Evolutionary conservation across 2,329 filamentous ascomycete genomes (phyloP).

Genomic region (Catunica adiposa): DNA sequence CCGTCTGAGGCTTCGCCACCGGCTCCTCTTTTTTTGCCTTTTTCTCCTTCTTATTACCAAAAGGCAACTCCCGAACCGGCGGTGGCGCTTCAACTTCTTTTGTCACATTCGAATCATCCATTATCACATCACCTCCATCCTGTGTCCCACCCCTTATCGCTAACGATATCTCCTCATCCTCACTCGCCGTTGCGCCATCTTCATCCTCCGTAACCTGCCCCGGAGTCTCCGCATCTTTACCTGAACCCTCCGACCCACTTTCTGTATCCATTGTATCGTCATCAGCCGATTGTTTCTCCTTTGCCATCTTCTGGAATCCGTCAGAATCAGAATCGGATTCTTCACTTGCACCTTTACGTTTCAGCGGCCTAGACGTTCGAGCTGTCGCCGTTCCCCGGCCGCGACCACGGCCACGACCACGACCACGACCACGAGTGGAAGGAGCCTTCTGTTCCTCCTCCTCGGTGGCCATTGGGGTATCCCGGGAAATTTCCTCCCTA

Average conservation of each 20-base stretch:
- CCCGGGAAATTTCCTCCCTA: background rate
- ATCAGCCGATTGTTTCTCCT: slow-evolving; percentile 22
- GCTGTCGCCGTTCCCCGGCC: background rate
- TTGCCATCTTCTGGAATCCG: slow-evolving; percentile 37
- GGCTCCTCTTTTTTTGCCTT: slow-evolving; percentile 21
- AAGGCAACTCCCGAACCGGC: slow-evolving; percentile 29
- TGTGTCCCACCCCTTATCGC: background rate
- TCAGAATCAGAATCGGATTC: slow-evolving; percentile 21
- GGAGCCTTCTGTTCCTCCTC: background rate
- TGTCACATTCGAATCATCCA: background rate
- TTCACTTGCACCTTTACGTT: slow-evolving; percentile 34
- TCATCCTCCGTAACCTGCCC: slow-evolving; percentile 28
- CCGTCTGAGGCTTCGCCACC: background rate
- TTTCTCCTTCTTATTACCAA: slow-evolving; percentile 24
- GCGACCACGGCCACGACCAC: slow-evolving; percentile 6
- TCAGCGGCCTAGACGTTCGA: slow-evolving; percentile 28
- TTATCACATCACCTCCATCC: background rate
- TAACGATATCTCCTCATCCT: slow-evolving; percentile 15
- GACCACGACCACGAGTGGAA: background rate
- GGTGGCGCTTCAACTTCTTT: slow-evolving; percentile 19
- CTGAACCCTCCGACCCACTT: slow-evolving; percentile 24
- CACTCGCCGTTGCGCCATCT: slow-evolving; percentile 20
- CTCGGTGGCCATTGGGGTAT: background rate
- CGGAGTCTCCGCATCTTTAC: slow-evolving; percentile 26
- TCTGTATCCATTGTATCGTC: slow-evolving; percentile 28